Percentiles rank a stretch among this genome's conserved stretches.
These are phyloP conservation scores for Albatrellus ellisii DNA, from an alignment of 768 basidiomycete genomes.

Conservation along the genomic window DNA sequence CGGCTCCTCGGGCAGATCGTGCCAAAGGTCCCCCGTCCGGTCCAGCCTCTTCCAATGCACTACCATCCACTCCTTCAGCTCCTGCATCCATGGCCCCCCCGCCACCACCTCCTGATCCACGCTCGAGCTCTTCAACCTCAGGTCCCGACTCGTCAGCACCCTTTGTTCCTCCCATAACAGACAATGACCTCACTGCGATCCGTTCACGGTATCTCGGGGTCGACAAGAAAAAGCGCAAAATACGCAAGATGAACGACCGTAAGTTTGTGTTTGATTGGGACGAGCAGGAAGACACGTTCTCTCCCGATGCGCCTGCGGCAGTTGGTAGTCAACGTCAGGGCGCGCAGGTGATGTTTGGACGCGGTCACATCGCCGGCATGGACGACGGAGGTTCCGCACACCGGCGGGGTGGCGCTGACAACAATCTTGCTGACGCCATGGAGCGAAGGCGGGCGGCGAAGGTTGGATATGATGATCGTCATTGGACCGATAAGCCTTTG, in stretches of 20 bases:
- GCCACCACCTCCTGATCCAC: constrained; percentile 8
- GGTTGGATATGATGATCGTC: constrained; percentile 80
- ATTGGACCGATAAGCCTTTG: constrained; percentile 94
- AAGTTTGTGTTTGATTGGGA: constrained; percentile 99
- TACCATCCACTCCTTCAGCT: constrained; percentile 19
- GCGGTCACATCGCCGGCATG: constrained; percentile 77
- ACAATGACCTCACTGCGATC: constrained; percentile 68
- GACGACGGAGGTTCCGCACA: constrained; percentile 47
- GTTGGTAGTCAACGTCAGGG: constrained; percentile 64
- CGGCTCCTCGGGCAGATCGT: constrained; percentile 73
- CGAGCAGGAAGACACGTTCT: constrained; percentile 86
- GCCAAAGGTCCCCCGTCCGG: constrained; percentile 27
- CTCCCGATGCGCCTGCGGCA: constrained; percentile 60
- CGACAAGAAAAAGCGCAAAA: constrained; percentile 87
- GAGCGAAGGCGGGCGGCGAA: constrained; percentile 75
- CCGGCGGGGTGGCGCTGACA: constrained; percentile 20
- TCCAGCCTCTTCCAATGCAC: constrained; percentile 15
- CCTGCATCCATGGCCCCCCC: constrained; percentile 38
- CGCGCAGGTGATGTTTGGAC: constrained; percentile 81
- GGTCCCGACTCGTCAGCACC: constrained; percentile 22
- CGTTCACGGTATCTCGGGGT: constrained; percentile 92
- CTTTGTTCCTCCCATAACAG: constrained; percentile 58
- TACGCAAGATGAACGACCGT: constrained; percentile 89
- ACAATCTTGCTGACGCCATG: constrained; percentile 65
- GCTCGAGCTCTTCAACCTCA: constrained; percentile 16